Percentiles rank a stretch among this genome's conserved stretches.
Evolutionary conservation across 192 early-diverging fungal genomes (phyloP).

Genomic region (Umbelopsis sp.): DNA sequence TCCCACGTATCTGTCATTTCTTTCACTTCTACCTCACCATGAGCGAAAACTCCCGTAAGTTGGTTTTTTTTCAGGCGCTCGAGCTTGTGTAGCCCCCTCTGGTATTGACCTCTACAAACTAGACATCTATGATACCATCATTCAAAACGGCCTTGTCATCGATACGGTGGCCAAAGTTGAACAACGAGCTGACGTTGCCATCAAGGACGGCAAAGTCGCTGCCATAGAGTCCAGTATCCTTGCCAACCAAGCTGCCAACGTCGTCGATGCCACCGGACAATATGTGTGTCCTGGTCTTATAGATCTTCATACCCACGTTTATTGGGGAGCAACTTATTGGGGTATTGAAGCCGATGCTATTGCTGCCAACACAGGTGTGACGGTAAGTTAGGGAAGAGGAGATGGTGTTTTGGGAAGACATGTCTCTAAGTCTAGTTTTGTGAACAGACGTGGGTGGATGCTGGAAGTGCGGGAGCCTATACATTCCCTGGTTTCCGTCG

Average conservation of each 20-base stretch:
- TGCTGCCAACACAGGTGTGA: constrained; percentile 32
- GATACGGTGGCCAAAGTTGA: constrained; percentile 21
- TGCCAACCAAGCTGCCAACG: background rate
- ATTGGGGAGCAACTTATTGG: constrained; percentile 34
- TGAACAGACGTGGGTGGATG: constrained; percentile 31
- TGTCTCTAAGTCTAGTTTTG: background rate
- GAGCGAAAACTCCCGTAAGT: background rate
- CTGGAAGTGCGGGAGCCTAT: constrained; percentile 33
- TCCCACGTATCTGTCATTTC: background rate
- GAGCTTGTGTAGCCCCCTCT: too few species aligned
- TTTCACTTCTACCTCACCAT: background rate
- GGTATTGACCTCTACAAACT: background rate
- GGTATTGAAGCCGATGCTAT: constrained; percentile 32
- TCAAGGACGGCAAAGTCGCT: constrained; percentile 20
- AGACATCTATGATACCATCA: constrained; percentile 30
- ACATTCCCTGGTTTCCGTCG: constrained; percentile 31
- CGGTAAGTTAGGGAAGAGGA: constrained; percentile 6
- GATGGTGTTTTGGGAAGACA: background rate
- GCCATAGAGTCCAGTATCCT: constrained; percentile 19
- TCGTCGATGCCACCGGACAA: constrained; percentile 27
- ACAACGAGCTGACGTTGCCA: constrained; percentile 23
- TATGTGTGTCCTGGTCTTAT: constrained; percentile 32
- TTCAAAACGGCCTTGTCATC: constrained; percentile 29
- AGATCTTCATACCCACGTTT: constrained; percentile 34
- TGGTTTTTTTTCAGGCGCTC: too few species aligned